A percentile compares a stretch with the other conserved stretches of the same genome.
phyloP scores from a whole-genome alignment of 345 rosid species.

The Geranium rotundifolium region DNA sequence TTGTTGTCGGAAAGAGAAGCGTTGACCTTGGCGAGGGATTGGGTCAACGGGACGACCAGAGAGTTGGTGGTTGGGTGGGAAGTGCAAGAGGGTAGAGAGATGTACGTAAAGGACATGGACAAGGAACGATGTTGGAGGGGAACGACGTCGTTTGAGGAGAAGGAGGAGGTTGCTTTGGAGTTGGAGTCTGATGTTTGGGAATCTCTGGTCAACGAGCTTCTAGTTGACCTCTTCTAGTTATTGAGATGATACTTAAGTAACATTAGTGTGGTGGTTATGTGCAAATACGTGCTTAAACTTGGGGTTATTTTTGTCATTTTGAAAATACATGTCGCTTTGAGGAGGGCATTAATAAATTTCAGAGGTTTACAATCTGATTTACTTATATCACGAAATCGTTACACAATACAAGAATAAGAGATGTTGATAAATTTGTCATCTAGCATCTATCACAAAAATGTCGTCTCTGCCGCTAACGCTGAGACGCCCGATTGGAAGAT shows the following conservation, averaged over 20 bases:
- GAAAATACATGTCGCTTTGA: too few relatives aligned
- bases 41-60: slow-evolving; percentile 39
- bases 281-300: too few relatives aligned
- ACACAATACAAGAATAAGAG: too few relatives aligned
- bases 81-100: slow-evolving; percentile 28
- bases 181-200: slow-evolving; percentile 39
- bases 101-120: slow-evolving; percentile 46
- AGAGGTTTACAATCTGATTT: too few relatives aligned
- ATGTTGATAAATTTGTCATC: too few relatives aligned
- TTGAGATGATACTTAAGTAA: background rate
- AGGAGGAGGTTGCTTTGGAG: slow-evolving; percentile 22
- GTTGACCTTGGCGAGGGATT: slow-evolving; percentile 35
- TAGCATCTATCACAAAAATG: too few relatives aligned
- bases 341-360: too few relatives aligned
- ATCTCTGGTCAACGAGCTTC: slow-evolving; percentile 45
- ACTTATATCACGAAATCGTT: too few relatives aligned
- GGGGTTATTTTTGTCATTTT: too few relatives aligned
- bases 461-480: too few relatives aligned
- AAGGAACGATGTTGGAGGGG: slow-evolving; percentile 24
- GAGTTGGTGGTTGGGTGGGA: slow-evolving; percentile 52
- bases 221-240: slow-evolving; percentile 19
- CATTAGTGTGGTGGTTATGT: too few relatives aligned
- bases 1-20: background rate
- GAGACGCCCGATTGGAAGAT: too few relatives aligned
- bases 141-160: slow-evolving; percentile 17